These are phyloP conservation scores for Solanum sejunctum DNA, from an alignment of 257 asterid genomes.

Conservation along the genomic window DNA sequence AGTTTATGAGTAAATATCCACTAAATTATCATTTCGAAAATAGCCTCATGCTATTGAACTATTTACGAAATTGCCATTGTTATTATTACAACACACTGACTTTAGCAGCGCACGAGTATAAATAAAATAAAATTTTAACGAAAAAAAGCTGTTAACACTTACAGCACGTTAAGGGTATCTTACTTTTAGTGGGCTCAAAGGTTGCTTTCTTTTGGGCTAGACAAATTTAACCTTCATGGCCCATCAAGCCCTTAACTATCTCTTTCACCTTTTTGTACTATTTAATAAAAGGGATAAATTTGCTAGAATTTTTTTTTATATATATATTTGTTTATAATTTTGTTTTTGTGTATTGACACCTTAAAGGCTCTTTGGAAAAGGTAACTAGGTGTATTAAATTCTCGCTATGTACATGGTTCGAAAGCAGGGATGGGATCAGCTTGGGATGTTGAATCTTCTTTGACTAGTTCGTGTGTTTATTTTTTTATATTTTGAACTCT, in stretches of 20 bases:
- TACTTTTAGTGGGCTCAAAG: conserved; percentile 1
- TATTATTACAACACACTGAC: neutral
- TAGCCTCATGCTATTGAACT: neutral
- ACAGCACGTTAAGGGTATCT: neutral
- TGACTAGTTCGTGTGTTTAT: no score
- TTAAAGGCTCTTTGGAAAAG: neutral
- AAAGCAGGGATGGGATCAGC: fast-evolving
- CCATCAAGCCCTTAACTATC: neutral
- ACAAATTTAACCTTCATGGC: neutral
- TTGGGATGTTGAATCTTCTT: no score
- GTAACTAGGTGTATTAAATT: neutral
- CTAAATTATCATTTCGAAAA: neutral
- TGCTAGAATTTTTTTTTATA: neutral
- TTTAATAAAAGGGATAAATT: neutral
- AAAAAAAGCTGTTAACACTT: neutral
- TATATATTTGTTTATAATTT: no score
- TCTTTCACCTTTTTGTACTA: neutral
- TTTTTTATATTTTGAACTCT: no score
- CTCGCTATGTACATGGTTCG: neutral
- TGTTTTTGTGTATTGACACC: neutral
- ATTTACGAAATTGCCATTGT: conserved; percentile 12
- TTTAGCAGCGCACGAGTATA: conserved; percentile 12
- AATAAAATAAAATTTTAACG: neutral
- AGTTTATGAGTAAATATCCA: neutral
- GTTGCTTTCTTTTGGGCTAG: neutral